A percentile compares a stretch with the other conserved stretches of the same genome.
These are phyloP conservation scores for Pisolithus microcarpus DNA, from an alignment of 768 basidiomycete genomes.

Conservation along the genomic window DNA sequence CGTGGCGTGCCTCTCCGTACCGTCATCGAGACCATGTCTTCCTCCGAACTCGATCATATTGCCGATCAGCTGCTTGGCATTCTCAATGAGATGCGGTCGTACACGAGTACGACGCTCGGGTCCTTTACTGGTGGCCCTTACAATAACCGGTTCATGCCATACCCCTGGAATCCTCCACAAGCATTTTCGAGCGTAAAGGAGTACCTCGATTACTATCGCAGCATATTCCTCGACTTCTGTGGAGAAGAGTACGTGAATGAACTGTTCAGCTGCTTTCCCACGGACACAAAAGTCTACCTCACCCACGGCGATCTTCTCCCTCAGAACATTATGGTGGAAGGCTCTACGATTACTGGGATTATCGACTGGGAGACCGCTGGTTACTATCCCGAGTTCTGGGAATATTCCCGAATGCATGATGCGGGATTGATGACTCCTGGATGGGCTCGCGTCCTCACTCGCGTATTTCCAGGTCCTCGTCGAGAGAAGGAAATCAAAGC, in stretches of 20 bases:
- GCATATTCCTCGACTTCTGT: conserved; percentile 13
- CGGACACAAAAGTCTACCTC: conserved; percentile 15
- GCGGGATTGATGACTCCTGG: conserved; percentile 12
- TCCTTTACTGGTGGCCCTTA: conserved; percentile 18
- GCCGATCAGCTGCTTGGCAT: conserved; percentile 16
- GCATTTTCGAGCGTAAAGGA: conserved; percentile 14
- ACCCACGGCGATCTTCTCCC: conserved; percentile 39
- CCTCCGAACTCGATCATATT: conserved; percentile 16
- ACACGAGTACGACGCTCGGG: conserved; percentile 10
- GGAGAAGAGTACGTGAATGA: not conserved
- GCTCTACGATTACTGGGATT: conserved; percentile 23
- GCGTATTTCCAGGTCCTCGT: conserved; percentile 14
- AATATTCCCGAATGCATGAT: conserved; percentile 18
- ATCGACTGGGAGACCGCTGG: conserved; percentile 34
- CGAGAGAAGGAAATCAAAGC: conserved; percentile 22
- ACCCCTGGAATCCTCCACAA: conserved; percentile 5
- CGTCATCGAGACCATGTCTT: conserved; percentile 18
- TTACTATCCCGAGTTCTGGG: conserved; percentile 33
- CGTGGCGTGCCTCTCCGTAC: conserved; percentile 20
- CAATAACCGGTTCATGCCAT: conserved; percentile 13
- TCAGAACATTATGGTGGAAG: conserved; percentile 35
- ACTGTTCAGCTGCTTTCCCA: not conserved
- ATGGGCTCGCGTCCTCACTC: conserved; percentile 7
- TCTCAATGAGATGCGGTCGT: conserved; percentile 12
- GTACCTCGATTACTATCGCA: conserved; percentile 16